Evolutionary conservation across 164 flowering plant species (phyloP).

Genomic region (Macadamia integrifolia): DNA sequence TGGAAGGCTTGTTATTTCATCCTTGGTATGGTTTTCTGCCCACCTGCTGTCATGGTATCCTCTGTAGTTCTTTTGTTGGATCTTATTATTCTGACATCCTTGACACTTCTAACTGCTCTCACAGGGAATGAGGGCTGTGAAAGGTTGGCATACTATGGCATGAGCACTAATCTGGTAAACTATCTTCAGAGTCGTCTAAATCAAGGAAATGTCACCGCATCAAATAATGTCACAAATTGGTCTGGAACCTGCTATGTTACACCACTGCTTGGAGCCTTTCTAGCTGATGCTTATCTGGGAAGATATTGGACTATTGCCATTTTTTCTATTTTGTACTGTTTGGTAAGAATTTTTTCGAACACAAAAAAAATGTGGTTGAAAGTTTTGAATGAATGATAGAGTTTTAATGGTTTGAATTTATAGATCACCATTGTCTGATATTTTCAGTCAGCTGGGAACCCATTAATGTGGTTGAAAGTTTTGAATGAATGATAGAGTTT

Average conservation of each 20-base stretch:
- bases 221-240: constrained; percentile 36
- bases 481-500: too few species aligned
- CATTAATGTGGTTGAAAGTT: too few species aligned
- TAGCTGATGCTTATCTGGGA: constrained; percentile 34
- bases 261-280: constrained; percentile 35
- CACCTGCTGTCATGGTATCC: not conserved
- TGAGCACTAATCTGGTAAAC: constrained; percentile 35
- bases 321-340: constrained; percentile 26
- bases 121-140: constrained; percentile 39
- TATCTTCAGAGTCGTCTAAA: constrained; percentile 20
- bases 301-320: constrained; percentile 36
- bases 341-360: constrained; percentile 14
- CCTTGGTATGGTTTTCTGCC: constrained; percentile 29
- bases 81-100: not conserved
- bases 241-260: constrained; percentile 34
- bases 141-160: constrained; percentile 44
- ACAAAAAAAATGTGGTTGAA: not conserved
- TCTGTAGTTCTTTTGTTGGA: not conserved
- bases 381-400: too few species aligned
- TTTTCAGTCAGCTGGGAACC: too few species aligned
- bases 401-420: too few species aligned
- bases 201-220: constrained; percentile 26
- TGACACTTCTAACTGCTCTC: not conserved
- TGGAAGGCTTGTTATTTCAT: constrained; percentile 51
- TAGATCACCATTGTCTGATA: too few species aligned